These are phyloP conservation scores for Ceratobasidium sp. DNA, from an alignment of 1,284 basidiomycete species.

Conservation along the genomic window DNA sequence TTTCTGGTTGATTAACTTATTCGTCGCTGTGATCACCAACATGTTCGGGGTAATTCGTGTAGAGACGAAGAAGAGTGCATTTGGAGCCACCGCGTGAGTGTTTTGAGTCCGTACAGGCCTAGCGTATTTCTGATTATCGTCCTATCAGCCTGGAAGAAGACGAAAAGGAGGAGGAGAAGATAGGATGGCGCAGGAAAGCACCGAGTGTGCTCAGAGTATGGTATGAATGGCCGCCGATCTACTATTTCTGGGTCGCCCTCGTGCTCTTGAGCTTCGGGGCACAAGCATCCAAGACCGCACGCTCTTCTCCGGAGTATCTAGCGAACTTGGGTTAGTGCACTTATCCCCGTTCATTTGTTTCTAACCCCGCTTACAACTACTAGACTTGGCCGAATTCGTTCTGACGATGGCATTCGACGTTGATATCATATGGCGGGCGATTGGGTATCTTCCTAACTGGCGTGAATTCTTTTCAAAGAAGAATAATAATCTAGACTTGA, in stretches of 20 bases:
- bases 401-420: conserved; percentile 87
- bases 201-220: conserved; percentile 43
- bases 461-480: conserved; percentile 72
- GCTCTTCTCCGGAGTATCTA: conserved; percentile 59
- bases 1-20: conserved; percentile 93
- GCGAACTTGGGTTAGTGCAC: conserved; percentile 53
- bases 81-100: conserved; percentile 76
- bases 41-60: conserved; percentile 90
- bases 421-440: conserved; percentile 83
- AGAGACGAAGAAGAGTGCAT: conserved; percentile 91
- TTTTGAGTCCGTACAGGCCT: conserved; percentile 16
- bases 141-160: conserved; percentile 57
- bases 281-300: conserved; percentile 76
- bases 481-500: conserved; percentile 79
- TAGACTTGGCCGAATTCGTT: conserved; percentile 74
- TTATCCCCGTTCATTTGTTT: background rate
- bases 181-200: conserved; percentile 55
- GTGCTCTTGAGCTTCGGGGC: conserved; percentile 74
- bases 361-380: conserved; percentile 28
- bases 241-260: conserved; percentile 79
- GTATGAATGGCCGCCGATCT: conserved; percentile 51
- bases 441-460: conserved; percentile 82
- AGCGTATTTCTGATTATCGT: conserved; percentile 46
- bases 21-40: conserved; percentile 96
- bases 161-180: conserved; percentile 64